Evolutionary conservation across 345 rosid genomes (phyloP), one percentile per base, ranked within the genome.

Genomic region (Arabidopsis suecica): DNA sequence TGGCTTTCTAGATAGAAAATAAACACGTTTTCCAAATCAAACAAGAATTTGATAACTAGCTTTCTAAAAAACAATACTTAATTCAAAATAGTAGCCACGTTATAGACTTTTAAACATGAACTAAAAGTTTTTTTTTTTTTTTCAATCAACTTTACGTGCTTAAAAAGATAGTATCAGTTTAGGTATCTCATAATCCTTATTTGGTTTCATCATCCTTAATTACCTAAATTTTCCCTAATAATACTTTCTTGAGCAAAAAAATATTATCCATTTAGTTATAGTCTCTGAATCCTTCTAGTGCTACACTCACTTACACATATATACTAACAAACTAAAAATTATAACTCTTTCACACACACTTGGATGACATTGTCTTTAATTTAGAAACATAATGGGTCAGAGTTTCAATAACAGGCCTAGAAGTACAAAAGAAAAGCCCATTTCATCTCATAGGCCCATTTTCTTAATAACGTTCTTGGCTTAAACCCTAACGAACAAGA

Each of bases 61-160:
- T 42, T 70, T 73, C 4, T 9, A 13, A 18, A 11, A 60, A 54
- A 13, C 7, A 51, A 63, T 44, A 64, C 48, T 32, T 61, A 12
- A 60, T 38, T 36, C 20, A 48, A 48, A 71, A 48, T 34, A 23
- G 34, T 49, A 38, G 50, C 51, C 69, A 72, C 45, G 61, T 38
- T 28, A 1, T 30, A 51, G 49, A 8, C 18, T 63, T 72, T 73
- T 54, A 63, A 63, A 54, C 56, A 63, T 73, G 18, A 54, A 30
- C 1, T 40, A 40, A 66, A 13, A 33, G 69, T 45, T 28, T 16
- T 32, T 16, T 10, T 49, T n/a, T 30, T 16, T n/a, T n/a, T 49
- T n/a, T 50, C 38, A 6, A 9, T 22, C 53, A 22, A 72, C 30
- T 13, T 28, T 61, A 25, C 40, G 34, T 72, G 7, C 62, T 53